Evolutionary conservation across 495 filamentous ascomycete genomes (phyloP).

Genomic region (Neurospora sp.): DNA sequence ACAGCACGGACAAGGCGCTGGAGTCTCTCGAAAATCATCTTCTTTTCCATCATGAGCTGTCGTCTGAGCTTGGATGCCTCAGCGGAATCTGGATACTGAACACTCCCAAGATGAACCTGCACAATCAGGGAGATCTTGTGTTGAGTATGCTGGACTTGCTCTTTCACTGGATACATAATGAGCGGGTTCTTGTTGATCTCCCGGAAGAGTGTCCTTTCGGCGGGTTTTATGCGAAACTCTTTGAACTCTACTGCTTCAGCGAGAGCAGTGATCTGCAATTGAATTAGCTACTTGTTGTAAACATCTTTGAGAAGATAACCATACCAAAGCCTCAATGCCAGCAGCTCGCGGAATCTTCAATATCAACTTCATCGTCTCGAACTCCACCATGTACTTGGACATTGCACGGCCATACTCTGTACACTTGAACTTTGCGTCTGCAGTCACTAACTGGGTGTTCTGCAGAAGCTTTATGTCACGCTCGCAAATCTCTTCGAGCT

Average conservation of each 20-base stretch:
- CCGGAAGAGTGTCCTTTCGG: slow-evolving; percentile 68
- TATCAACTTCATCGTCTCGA: slow-evolving; percentile 76
- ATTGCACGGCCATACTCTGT: slow-evolving; percentile 82
- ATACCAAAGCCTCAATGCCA: slow-evolving; percentile 61
- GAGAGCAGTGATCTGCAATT: slow-evolving; percentile 28
- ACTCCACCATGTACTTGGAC: slow-evolving; percentile 88
- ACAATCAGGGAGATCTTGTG: slow-evolving; percentile 88
- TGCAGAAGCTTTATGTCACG: slow-evolving; percentile 64
- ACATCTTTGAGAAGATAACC: slow-evolving; percentile 11
- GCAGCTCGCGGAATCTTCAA: slow-evolving; percentile 51
- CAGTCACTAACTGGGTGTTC: slow-evolving; percentile 47
- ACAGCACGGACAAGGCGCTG: slow-evolving; percentile 72
- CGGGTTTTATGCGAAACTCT: slow-evolving; percentile 55
- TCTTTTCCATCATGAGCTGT: slow-evolving; percentile 59
- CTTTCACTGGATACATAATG: slow-evolving; percentile 71
- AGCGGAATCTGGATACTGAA: slow-evolving; percentile 59
- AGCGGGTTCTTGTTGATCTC: slow-evolving; percentile 66
- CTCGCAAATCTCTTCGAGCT: slow-evolving; percentile 70
- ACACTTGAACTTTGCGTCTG: slow-evolving; percentile 41
- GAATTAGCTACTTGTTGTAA: slow-evolving; percentile 21
- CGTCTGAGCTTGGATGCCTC: slow-evolving; percentile 49
- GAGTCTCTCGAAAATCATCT: slow-evolving; percentile 59
- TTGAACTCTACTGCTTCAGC: slow-evolving; percentile 69
- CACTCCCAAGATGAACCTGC: slow-evolving; percentile 65
- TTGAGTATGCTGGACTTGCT: slow-evolving; percentile 54